Conservation (phyloP, 257 asterid genomes). For the Jaltomata sinuosa region DNA sequence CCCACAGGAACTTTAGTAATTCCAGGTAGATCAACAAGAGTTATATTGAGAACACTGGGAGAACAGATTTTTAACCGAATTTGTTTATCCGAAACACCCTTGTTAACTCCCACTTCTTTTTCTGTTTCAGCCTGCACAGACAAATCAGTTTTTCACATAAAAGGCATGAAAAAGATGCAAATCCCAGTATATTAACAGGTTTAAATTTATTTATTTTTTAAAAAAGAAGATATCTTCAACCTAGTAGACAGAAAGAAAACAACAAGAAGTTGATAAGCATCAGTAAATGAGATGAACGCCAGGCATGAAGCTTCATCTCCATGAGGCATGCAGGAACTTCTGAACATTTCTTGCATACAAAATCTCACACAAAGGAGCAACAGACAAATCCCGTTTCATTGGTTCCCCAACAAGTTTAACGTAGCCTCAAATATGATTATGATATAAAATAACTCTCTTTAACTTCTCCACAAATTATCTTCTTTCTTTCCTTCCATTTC, state of each 20-base stretch:
- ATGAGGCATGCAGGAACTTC: background rate
- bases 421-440: background rate
- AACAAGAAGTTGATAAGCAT: background rate
- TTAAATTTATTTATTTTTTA: background rate
- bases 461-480: background rate
- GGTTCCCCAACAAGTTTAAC: background rate
- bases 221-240: background rate
- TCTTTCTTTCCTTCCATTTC: background rate
- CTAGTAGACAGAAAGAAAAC: background rate
- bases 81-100: slow-evolving; percentile 77
- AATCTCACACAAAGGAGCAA: background rate
- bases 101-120: slow-evolving; percentile 81
- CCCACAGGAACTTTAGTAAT: slow-evolving; percentile 94
- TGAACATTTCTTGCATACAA: background rate
- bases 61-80: slow-evolving; percentile 82
- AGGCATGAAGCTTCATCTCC: background rate
- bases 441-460: background rate
- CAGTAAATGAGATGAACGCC: background rate
- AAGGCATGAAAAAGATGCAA: background rate
- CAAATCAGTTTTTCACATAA: background rate
- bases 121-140: slow-evolving; percentile 66
- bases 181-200: background rate
- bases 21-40: slow-evolving; percentile 98
- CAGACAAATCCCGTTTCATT: background rate
- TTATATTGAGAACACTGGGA: slow-evolving; percentile 85